Evolutionary conservation across 345 rosid species (phyloP).

Genomic region (Pugionium dolabratum): DNA sequence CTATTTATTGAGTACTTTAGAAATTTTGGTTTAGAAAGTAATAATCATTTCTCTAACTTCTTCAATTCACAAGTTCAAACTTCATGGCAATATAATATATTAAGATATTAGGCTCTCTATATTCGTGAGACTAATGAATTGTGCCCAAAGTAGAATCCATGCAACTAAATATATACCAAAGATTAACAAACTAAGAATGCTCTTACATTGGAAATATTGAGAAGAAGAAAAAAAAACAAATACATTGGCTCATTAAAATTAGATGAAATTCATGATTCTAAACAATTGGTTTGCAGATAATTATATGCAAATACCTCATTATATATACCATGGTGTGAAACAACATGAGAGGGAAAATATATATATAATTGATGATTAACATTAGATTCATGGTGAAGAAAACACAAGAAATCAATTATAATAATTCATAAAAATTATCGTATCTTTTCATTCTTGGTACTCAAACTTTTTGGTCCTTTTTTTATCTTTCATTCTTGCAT

Average conservation of each 20-base stretch:
- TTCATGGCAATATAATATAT: not conserved
- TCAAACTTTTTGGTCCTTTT: no score
- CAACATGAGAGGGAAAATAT: no score
- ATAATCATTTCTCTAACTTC: constrained; percentile 1
- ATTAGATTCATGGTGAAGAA: no score
- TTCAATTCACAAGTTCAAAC: not conserved
- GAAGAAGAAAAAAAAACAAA: not conserved
- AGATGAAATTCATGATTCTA: no score
- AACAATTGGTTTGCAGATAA: no score
- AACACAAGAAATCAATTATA: no score
- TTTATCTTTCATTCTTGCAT: no score
- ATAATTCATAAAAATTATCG: no score
- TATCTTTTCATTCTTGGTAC: no score
- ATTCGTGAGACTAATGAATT: not conserved
- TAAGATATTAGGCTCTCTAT: not conserved
- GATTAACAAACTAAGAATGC: constrained; percentile 7
- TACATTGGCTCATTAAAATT: not conserved
- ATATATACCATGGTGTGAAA: no score
- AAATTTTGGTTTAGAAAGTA: constrained; percentile 8
- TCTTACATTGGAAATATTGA: not conserved
- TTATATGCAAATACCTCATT: no score
- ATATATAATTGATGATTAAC: no score
- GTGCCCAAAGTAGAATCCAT: not conserved
- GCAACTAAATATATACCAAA: not conserved
- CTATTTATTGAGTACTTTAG: not conserved